Base-by-base conservation (phyloP, 2,329 filamentous ascomycete species). In the Microdochium nivale region DNA sequence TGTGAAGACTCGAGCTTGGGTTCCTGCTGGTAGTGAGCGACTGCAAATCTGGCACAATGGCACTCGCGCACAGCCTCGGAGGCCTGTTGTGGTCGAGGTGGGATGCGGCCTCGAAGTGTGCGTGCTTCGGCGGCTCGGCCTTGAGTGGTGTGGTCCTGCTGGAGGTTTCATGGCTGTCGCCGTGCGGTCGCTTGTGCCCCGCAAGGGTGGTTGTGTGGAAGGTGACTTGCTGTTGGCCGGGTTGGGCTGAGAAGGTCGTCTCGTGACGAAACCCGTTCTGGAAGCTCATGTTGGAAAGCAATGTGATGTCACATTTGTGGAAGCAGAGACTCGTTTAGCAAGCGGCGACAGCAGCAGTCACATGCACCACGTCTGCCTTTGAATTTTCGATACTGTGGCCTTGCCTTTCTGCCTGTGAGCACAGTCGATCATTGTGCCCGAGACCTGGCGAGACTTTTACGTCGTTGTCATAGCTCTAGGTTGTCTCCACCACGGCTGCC, bases 21-120 rank as follows among this genome's bases (percentile, higher is more conserved):
- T 67, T 2, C 60, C 59, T 49, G 67, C 71, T 49, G 81, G 72
- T 60, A 86, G 83, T 0, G 80, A 77, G 60, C 82, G 82, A 54
- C 83, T 78, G 16, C 76, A 76, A 2, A 66, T 58, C 2, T 59
- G 60, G 9, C 59, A 71, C 63, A 55, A 86, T 78, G 25, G 66
- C 62, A 61, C 77, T 79, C 16, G 77, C 70, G 43, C 59, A 61
- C 33, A 76, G 53, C 40, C 58, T 56, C 37, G 64, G 55, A 21
- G 40, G 40, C 21, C 40, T 23, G 19, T 24, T 21, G 7, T 44
- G 40, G 40, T 44, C 40, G 23, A 23, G 19, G 10, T n/a, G 46
- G 14, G 24, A 51, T 33, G 46, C 54, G 58, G 23, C 53, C 55
- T 3, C 53, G 52, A 32, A 60, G 4, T 23, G 53, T 47, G 2